Evolutionary conservation across 768 basidiomycete species (phyloP).

Genomic region (Pisolithus tinctorius): DNA sequence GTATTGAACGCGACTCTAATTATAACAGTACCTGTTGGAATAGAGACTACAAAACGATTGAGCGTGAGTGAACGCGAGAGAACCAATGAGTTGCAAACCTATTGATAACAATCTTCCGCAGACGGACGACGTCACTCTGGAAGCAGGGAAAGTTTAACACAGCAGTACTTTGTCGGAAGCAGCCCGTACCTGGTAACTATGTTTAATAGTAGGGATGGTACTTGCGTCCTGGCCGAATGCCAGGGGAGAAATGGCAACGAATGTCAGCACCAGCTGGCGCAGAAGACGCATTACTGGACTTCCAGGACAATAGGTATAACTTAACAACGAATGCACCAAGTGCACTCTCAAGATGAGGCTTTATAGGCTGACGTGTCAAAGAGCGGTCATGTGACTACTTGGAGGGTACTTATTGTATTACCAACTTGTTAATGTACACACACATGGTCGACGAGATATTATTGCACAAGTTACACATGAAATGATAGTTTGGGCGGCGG

Average conservation of each 20-base stretch:
- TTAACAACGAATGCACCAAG: not conserved
- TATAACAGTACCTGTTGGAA: constrained; percentile 56
- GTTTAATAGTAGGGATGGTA: constrained; percentile 45
- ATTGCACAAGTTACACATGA: constrained; percentile 37
- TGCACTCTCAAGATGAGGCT: not conserved
- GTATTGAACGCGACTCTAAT: not conserved
- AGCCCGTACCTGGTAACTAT: constrained; percentile 59
- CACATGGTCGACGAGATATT: not conserved
- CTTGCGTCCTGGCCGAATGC: constrained; percentile 44
- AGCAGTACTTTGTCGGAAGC: not conserved
- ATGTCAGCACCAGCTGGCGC: constrained; percentile 41
- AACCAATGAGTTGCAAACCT: constrained; percentile 39
- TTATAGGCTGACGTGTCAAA: constrained; percentile 43
- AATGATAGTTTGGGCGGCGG: constrained; percentile 77
- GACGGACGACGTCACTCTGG: constrained; percentile 88
- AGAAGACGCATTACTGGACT: constrained; percentile 50
- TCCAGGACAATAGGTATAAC: not conserved
- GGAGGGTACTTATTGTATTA: not conserved
- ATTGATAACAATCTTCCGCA: constrained; percentile 91
- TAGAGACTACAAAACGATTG: constrained; percentile 51
- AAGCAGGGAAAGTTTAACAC: not conserved
- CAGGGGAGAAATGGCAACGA: constrained; percentile 38
- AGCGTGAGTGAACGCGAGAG: constrained; percentile 1
- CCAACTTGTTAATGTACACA: not conserved
- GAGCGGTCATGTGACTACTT: constrained; percentile 23